Percentiles rank a stretch among this genome's conserved stretches.
These are phyloP conservation scores for Russula emetica DNA, from an alignment of 768 basidiomycete species.

Conservation along the genomic window DNA sequence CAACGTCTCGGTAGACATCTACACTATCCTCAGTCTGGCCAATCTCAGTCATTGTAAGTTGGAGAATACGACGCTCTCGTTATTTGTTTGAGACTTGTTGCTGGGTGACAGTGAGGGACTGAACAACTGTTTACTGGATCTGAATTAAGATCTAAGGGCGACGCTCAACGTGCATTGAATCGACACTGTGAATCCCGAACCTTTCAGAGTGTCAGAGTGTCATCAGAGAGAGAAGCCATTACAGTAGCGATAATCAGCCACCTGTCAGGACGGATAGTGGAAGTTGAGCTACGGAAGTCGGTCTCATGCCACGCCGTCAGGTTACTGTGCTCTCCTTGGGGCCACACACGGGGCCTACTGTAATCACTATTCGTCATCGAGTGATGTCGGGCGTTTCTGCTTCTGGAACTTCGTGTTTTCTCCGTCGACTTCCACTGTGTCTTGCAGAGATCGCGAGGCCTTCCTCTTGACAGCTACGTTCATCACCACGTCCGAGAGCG, in stretches of 20 bases:
- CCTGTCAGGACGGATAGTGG: too few species aligned
- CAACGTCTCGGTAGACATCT: slow-evolving; percentile 89
- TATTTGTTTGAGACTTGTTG: slow-evolving; percentile 82
- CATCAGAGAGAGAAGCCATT: slow-evolving; percentile 49
- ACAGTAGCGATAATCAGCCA: background rate
- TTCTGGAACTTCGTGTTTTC: too few species aligned
- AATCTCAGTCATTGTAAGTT: slow-evolving; percentile 85
- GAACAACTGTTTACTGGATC: slow-evolving; percentile 86
- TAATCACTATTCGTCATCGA: too few species aligned
- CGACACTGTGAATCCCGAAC: slow-evolving; percentile 35
- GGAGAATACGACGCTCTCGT: slow-evolving; percentile 82
- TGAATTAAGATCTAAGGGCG: slow-evolving; percentile 77
- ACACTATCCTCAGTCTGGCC: slow-evolving; percentile 62
- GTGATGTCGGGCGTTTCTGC: too few species aligned
- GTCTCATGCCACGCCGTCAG: too few species aligned
- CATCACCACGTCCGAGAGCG: background rate
- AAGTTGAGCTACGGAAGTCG: too few species aligned
- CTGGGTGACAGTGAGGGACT: slow-evolving; percentile 67
- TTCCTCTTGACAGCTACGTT: too few species aligned
- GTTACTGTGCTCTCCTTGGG: too few species aligned
- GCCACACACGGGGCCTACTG: too few species aligned
- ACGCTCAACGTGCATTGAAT: background rate
- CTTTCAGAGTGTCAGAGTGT: slow-evolving; percentile 79
- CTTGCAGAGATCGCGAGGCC: too few species aligned
- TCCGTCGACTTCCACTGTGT: too few species aligned